Conservation (phyloP, 2,329 filamentous ascomycete species). For the Juglanconis oblonga region DNA sequence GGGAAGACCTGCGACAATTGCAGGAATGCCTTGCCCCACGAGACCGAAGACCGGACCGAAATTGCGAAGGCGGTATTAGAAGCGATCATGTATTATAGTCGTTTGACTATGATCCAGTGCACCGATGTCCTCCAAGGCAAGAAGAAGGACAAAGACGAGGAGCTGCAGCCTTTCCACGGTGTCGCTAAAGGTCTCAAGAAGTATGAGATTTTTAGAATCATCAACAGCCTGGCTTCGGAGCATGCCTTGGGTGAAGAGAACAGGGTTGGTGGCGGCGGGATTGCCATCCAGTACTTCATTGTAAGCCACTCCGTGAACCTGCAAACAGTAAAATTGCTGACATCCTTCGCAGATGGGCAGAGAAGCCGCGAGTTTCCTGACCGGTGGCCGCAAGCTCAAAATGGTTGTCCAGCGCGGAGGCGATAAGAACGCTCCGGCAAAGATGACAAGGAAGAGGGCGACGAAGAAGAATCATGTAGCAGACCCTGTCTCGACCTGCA, state of each 20-base stretch:
- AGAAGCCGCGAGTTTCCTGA: slow-evolving; percentile 34
- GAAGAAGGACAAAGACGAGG: slow-evolving; percentile 53
- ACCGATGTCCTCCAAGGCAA: slow-evolving; percentile 80
- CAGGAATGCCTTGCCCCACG: slow-evolving; percentile 66
- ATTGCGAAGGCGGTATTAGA: slow-evolving; percentile 69
- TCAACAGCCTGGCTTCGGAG: slow-evolving; percentile 71
- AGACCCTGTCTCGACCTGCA: slow-evolving; percentile 39
- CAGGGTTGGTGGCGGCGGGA: slow-evolving; percentile 45
- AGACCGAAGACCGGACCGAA: slow-evolving; percentile 72
- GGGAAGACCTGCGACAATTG: slow-evolving; percentile 85
- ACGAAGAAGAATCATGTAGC: slow-evolving; percentile 24
- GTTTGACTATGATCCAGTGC: slow-evolving; percentile 74
- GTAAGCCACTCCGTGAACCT: slow-evolving; percentile 43
- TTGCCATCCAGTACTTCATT: slow-evolving; percentile 71
- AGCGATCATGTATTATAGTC: slow-evolving; percentile 59
- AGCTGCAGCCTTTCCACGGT: slow-evolving; percentile 56
- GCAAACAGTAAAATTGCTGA: background rate
- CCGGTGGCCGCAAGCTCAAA: slow-evolving; percentile 41
- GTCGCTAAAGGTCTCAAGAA: slow-evolving; percentile 67
- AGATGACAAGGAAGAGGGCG: slow-evolving; percentile 31
- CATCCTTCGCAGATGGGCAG: slow-evolving; percentile 1
- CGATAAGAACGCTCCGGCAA: slow-evolving; percentile 30
- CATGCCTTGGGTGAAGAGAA: slow-evolving; percentile 72
- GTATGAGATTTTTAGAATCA: slow-evolving; percentile 79
- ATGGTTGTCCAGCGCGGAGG: slow-evolving; percentile 36